Conservation (phyloP, 352 stramenopile species). For the Pythium aphanidermatum region DNA sequence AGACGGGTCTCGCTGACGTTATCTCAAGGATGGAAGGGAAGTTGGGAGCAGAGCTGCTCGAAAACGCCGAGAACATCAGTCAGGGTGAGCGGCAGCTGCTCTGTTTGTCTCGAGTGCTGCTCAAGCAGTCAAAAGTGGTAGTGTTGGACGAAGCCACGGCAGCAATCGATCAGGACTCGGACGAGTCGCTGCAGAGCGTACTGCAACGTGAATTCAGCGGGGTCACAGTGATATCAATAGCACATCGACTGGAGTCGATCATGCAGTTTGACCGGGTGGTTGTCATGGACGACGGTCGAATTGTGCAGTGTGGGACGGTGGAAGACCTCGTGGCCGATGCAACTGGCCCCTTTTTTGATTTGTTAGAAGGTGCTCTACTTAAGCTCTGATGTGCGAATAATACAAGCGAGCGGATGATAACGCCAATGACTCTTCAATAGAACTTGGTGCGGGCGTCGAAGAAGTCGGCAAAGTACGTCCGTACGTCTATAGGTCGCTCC, state of each 20-base stretch:
- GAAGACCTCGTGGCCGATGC: conserved; percentile 13
- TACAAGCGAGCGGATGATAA: background rate
- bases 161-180: conserved; percentile 50
- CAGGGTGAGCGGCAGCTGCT: conserved; percentile 21
- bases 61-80: conserved; percentile 56
- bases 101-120: conserved; percentile 20
- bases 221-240: conserved; percentile 16
- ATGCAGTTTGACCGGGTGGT: conserved; percentile 84
- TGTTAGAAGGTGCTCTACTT: conserved; percentile 14
- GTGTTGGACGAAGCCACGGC: conserved; percentile 42
- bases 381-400: conserved; percentile 1
- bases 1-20: conserved; percentile 14
- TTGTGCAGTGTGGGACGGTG: conserved; percentile 27
- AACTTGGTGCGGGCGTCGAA: conserved; percentile 69
- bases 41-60: conserved; percentile 9
- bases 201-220: conserved; percentile 32
- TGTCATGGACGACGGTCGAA: conserved; percentile 76
- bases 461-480: conserved; percentile 52
- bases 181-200: conserved; percentile 72
- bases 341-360: conserved; percentile 17
- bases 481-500: conserved; percentile 47
- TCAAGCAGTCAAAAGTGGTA: conserved; percentile 20
- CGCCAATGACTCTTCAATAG: conserved; percentile 25
- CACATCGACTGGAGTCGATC: conserved; percentile 73
- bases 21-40: conserved; percentile 1